Conservation (phyloP, 208 protist species). For the Wallacemonas sp. region DNA sequence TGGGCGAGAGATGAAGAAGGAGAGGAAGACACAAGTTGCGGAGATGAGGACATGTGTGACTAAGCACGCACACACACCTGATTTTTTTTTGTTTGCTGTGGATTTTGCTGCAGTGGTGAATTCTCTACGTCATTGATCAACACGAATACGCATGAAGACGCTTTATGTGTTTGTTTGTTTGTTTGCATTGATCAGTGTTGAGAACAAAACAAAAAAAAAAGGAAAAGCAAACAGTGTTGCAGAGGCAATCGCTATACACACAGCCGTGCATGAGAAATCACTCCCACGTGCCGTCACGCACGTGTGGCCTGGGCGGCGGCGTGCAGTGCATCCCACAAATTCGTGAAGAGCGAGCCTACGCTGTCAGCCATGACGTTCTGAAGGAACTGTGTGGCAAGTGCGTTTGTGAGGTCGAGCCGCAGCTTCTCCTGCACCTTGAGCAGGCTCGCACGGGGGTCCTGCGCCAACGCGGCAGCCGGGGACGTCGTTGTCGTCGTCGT, state of each 20-base stretch:
- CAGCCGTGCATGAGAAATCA: no score
- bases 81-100: no score
- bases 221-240: background rate
- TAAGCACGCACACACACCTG: no score
- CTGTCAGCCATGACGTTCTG: slow-evolving; percentile 94
- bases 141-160: no score
- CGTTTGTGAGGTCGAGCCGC: slow-evolving; percentile 90
- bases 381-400: slow-evolving; percentile 92
- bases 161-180: no score
- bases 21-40: no score
- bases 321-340: slow-evolving; percentile 91
- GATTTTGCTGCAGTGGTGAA: no score
- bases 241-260: no score
- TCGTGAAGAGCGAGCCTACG: slow-evolving; percentile 91
- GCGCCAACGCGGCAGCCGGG: slow-evolving; percentile 16
- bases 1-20: background rate
- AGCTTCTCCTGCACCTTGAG: slow-evolving; percentile 94
- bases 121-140: no score
- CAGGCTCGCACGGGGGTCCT: slow-evolving; percentile 62
- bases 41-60: no score
- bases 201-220: background rate
- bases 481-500: background rate
- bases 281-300: slow-evolving; percentile 24
- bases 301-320: slow-evolving; percentile 81
- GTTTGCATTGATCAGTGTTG: no score